These are phyloP conservation scores for Phytopythium aichiense DNA, from an alignment of 352 stramenopile genomes.

Conservation along the genomic window DNA sequence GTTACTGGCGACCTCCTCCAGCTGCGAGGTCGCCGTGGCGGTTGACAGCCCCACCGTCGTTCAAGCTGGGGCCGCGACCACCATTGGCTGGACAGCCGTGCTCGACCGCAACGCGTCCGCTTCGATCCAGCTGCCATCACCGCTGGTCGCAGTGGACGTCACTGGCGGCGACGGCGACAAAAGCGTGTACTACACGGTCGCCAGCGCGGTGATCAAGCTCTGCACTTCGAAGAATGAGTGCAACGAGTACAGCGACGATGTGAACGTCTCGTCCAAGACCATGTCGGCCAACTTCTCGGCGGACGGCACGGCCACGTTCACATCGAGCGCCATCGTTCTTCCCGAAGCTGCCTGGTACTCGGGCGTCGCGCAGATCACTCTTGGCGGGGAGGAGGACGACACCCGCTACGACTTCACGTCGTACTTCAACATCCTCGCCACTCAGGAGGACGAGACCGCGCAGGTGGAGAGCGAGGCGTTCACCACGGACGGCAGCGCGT, in stretches of 20 bases:
- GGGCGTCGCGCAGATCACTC: conserved; percentile 41
- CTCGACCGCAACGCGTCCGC: conserved; percentile 26
- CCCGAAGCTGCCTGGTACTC: conserved; percentile 26
- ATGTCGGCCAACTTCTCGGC: conserved; percentile 30
- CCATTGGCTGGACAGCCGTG: conserved; percentile 35
- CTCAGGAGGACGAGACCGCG: conserved; percentile 14
- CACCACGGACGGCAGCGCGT: conserved; percentile 18
- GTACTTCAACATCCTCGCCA: conserved; percentile 51
- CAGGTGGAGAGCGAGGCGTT: conserved; percentile 23
- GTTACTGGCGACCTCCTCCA: conserved; percentile 26
- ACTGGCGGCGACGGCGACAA: conserved; percentile 4
- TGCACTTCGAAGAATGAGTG: conserved; percentile 30
- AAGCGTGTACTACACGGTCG: conserved; percentile 41
- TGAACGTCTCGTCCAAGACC: conserved; percentile 19
- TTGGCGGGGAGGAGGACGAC: conserved; percentile 21
- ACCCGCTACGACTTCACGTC: conserved; percentile 45
- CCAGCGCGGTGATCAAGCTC: conserved; percentile 38
- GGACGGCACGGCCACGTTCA: conserved; percentile 25
- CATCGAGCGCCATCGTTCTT: conserved; percentile 25
- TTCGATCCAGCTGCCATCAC: conserved; percentile 40
- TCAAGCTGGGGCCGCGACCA: conserved; percentile 12
- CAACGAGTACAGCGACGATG: conserved; percentile 36
- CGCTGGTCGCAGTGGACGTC: conserved; percentile 26
- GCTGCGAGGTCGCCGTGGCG: conserved; percentile 40
- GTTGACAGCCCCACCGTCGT: conserved; percentile 27